Base-by-base conservation (phyloP, 2,329 filamentous ascomycete genomes). In the Botrytis deweyae region DNA sequence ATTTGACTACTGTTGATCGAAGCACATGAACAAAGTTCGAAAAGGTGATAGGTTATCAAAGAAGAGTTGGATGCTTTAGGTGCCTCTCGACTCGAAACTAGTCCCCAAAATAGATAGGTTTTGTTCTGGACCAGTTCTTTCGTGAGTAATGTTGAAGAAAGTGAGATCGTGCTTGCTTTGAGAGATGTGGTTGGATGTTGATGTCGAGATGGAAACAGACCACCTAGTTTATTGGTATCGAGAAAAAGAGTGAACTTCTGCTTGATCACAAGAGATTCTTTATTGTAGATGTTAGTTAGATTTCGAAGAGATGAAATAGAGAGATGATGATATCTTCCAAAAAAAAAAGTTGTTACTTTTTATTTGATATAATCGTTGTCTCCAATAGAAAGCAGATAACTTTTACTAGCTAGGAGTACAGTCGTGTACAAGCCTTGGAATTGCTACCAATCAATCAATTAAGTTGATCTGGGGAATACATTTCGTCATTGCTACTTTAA, bases 11-110 rank as follows among this genome's bases (percentile, higher is more conserved):
- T 20, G 44, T 66, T 49, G 36, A n/a, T 44, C 10, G 63, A 69
- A 52, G 71, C 75, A 75, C 74, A 76, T 75, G 74, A 74, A 69
- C 72, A 33, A 46, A 46, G 42, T 12, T 58, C 3, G 29, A 46
- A 29, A 22, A 62, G 62, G 49, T 59, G 58, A 64, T 36, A 36
- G 62, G 62, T 46, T 40, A 46, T 69, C 25, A 55, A 73, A 75
- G 74, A 74, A 73, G 44, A 46, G 52, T 74, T 46, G 44, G 46
- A 49, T 67, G 40, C n/a, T 36, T 71, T 62, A 40, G 59, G 22
- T 40, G 59, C 59, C 25, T 63, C 61, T 46, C 74, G 70, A 67
- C 61, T 72, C 52, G 59, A 46, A 49, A 70, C 33, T 29, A 72
- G 22, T 42, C 40, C 38, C 22, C 25, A 59, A 65, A 49, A 55